Percentiles rank a stretch among this genome's conserved stretches.
These are phyloP conservation scores for Fragilaria radians DNA, from an alignment of 108 stramenopile species.

Conservation along the genomic window DNA sequence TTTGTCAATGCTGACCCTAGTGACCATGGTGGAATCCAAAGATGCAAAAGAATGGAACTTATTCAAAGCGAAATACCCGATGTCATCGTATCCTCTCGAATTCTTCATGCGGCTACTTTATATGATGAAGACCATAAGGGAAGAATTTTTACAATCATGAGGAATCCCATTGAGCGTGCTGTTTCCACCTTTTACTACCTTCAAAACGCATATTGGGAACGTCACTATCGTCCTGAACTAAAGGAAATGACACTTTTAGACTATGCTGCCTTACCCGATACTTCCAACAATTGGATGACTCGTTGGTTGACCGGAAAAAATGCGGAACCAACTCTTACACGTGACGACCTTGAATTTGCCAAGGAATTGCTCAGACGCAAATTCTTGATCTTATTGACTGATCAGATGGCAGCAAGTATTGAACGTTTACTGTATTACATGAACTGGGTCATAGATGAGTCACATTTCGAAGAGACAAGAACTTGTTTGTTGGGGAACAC, in stretches of 20 bases:
- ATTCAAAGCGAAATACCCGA: conserved; percentile 22
- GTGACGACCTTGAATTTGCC: conserved; percentile 33
- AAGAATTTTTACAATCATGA: conserved; percentile 25
- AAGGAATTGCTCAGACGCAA: conserved; percentile 31
- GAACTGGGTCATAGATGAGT: conserved; percentile 3
- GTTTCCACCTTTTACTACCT: conserved; percentile 32
- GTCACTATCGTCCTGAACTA: conserved; percentile 20
- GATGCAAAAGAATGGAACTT: conserved; percentile 22
- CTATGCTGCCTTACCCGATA: conserved; percentile 5
- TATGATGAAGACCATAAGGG: conserved; percentile 30
- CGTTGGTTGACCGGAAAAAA: conserved; percentile 26
- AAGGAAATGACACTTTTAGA: conserved; percentile 11
- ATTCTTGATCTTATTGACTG: conserved; percentile 30
- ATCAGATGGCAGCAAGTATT: conserved; percentile 17
- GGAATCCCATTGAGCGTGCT: conserved; percentile 36
- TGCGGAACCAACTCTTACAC: conserved; percentile 16
- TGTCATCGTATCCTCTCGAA: conserved; percentile 37
- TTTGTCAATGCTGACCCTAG: conserved; percentile 41
- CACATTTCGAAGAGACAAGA: conserved; percentile 3
- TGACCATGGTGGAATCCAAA: conserved; percentile 26
- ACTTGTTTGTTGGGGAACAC: conserved; percentile 1
- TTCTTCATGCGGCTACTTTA: conserved; percentile 24
- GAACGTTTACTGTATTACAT: conserved; percentile 12
- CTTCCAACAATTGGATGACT: conserved; percentile 34
- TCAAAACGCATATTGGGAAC: conserved; percentile 31